A percentile compares a stretch with the other conserved stretches of the same genome.
phyloP scores from a whole-genome alignment of 306 rosid genomes.

The Sesbania bispinosa region DNA sequence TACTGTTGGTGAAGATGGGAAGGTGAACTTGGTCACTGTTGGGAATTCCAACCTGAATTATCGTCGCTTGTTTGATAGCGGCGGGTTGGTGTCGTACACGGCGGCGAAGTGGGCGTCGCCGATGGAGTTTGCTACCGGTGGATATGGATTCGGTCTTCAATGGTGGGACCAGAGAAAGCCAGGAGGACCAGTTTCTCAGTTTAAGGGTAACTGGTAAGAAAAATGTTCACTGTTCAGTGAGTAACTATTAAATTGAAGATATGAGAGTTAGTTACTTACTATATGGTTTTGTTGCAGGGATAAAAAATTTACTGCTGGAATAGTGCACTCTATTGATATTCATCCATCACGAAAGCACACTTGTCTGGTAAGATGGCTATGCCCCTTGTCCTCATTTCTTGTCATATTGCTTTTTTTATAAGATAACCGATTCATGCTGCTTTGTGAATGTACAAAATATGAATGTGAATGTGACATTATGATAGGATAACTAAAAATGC shows the following conservation, averaged over 20 bases:
- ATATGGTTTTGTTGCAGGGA: conserved; percentile 56
- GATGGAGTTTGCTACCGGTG: conserved; percentile 80
- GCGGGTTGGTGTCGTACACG: conserved; percentile 73
- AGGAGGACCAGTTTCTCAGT: conserved; percentile 79
- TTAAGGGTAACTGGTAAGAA: conserved; percentile 78
- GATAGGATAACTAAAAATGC: not conserved
- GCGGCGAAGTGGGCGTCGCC: conserved; percentile 88
- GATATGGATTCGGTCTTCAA: conserved; percentile 75
- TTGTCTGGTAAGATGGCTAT: conserved; percentile 58
- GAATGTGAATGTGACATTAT: conserved; percentile 10
- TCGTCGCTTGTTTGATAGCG: conserved; percentile 62
- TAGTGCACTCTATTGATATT: conserved; percentile 85
- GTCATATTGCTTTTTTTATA: not conserved
- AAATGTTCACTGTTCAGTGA: not conserved
- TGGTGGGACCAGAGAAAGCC: conserved; percentile 97
- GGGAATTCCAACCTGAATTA: conserved; percentile 46
- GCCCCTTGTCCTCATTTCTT: not conserved
- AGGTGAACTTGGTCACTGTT: conserved; percentile 57
- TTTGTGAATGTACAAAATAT: not conserved
- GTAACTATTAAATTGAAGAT: not conserved
- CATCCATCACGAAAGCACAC: conserved; percentile 93
- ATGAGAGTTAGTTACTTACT: not conserved
- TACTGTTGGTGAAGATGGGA: conserved; percentile 83
- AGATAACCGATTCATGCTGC: not conserved
- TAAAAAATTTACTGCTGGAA: conserved; percentile 56